Conservation (phyloP, 2,329 filamentous ascomycete genomes). For the Mollisia scopiformis region DNA sequence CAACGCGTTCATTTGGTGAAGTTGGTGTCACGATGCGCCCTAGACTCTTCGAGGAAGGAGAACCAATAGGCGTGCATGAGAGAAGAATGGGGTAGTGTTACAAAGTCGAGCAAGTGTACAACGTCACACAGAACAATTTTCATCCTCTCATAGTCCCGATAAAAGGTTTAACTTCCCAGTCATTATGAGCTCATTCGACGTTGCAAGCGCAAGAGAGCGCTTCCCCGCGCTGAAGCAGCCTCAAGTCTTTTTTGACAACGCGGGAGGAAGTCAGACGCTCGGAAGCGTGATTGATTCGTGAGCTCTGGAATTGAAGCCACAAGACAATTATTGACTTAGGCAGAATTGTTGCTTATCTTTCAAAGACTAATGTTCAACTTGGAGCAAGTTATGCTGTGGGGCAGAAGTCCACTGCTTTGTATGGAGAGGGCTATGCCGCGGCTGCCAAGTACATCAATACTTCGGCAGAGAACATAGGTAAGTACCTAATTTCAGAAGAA, state of each 20-base stretch:
- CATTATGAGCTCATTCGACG: slow-evolving; percentile 49
- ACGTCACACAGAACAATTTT: background rate
- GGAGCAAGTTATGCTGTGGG: slow-evolving; percentile 70
- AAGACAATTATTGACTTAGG: slow-evolving; percentile 2
- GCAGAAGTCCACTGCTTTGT: slow-evolving; percentile 60
- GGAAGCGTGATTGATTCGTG: slow-evolving; percentile 68
- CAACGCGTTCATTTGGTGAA: background rate
- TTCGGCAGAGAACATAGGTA: slow-evolving; percentile 64
- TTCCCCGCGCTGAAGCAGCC: slow-evolving; percentile 71
- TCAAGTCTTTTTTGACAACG: slow-evolving; percentile 79
- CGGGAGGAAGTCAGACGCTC: slow-evolving; percentile 73
- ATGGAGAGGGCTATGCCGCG: slow-evolving; percentile 62
- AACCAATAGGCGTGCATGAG: background rate
- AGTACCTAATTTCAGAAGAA: background rate
- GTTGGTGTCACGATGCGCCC: background rate
- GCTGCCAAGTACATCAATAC: slow-evolving; percentile 75
- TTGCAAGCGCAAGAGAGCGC: slow-evolving; percentile 56
- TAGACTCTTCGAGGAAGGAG: slow-evolving; percentile 1
- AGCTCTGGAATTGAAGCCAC: slow-evolving; percentile 31
- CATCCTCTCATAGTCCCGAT: background rate
- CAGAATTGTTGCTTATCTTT: slow-evolving; percentile 68
- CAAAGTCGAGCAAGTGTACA: background rate
- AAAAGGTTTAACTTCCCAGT: background rate
- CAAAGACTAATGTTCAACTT: slow-evolving; percentile 73
- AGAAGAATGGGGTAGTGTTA: slow-evolving; percentile 9